These are phyloP conservation scores for Calonectria fujianensis DNA, from an alignment of 2,329 filamentous ascomycete species.

Conservation along the genomic window DNA sequence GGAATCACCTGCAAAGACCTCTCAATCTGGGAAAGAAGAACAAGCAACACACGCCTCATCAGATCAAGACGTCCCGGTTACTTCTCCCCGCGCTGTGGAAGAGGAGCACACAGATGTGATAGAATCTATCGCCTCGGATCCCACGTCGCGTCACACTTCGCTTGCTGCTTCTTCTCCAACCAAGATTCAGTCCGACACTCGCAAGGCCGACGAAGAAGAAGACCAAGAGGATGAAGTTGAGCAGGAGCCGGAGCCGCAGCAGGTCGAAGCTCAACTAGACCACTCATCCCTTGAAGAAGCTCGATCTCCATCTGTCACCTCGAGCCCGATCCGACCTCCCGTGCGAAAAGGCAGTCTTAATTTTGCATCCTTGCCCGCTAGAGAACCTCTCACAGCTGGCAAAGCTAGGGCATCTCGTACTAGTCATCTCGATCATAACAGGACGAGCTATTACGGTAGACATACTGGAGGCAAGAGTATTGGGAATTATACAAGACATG, in stretches of 20 bases:
- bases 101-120: slow-evolving; percentile 23
- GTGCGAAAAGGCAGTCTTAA: slow-evolving; percentile 96
- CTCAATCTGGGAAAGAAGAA: slow-evolving; percentile 68
- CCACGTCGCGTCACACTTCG: slow-evolving; percentile 18
- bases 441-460: slow-evolving; percentile 83
- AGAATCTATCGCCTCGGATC: slow-evolving; percentile 16
- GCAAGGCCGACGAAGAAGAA: slow-evolving; percentile 11
- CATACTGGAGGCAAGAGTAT: slow-evolving; percentile 85
- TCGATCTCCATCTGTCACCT: slow-evolving; percentile 79
- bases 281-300: slow-evolving; percentile 64
- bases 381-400: slow-evolving; percentile 89
- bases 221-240: not conserved
- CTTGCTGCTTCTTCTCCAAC: slow-evolving; percentile 20
- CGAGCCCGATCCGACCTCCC: slow-evolving; percentile 84
- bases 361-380: slow-evolving; percentile 93
- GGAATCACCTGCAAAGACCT: slow-evolving; percentile 62
- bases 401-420: slow-evolving; percentile 84
- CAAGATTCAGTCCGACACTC: slow-evolving; percentile 20
- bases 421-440: slow-evolving; percentile 84
- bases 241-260: slow-evolving; percentile 32
- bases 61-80: slow-evolving; percentile 21
- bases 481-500: slow-evolving; percentile 68
- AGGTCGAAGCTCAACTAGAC: slow-evolving; percentile 40
- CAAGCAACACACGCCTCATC: slow-evolving; percentile 57
- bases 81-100: slow-evolving; percentile 34